Percentiles rank a stretch among this genome's conserved stretches.
These are phyloP conservation scores for Chlorella sp. DNA, from an alignment of 139 green algal genomes.

Conservation along the genomic window DNA sequence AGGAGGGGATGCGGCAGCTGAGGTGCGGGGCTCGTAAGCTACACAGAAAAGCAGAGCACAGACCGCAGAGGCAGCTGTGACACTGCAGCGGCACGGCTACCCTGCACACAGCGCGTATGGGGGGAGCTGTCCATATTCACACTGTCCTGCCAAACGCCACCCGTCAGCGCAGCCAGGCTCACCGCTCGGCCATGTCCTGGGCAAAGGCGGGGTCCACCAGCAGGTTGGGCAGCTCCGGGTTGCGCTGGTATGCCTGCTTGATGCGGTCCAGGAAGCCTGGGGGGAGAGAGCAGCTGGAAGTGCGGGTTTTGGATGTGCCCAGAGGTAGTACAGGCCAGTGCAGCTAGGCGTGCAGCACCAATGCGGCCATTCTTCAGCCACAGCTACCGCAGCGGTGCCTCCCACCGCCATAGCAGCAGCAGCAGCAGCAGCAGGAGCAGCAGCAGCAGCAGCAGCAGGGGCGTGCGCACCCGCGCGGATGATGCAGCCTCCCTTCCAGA, in stretches of 20 bases:
- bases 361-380: too few species aligned
- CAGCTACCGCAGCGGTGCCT: too few species aligned
- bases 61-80: neutral
- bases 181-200: slow-evolving; percentile 70
- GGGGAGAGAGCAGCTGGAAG: neutral
- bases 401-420: neutral
- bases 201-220: slow-evolving; percentile 92
- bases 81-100: neutral
- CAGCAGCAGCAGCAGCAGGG: neutral
- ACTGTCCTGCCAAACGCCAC: neutral
- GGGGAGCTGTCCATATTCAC: too few species aligned
- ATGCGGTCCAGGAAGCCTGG: slow-evolving; percentile 97
- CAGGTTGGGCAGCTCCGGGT: slow-evolving; percentile 86
- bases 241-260: slow-evolving; percentile 73
- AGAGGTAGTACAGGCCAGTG: too few species aligned
- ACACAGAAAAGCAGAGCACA: neutral
- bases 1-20: neutral
- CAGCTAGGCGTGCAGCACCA: too few species aligned
- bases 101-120: too few species aligned
- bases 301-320: too few species aligned
- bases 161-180: neutral
- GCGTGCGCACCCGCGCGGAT: slow-evolving; percentile 73
- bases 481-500: slow-evolving; percentile 99
- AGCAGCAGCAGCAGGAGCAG: neutral
- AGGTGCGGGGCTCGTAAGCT: too few species aligned